Evolutionary conservation across 1,284 basidiomycete genomes (phyloP).

Genomic region (Cryptococcus sp.): DNA sequence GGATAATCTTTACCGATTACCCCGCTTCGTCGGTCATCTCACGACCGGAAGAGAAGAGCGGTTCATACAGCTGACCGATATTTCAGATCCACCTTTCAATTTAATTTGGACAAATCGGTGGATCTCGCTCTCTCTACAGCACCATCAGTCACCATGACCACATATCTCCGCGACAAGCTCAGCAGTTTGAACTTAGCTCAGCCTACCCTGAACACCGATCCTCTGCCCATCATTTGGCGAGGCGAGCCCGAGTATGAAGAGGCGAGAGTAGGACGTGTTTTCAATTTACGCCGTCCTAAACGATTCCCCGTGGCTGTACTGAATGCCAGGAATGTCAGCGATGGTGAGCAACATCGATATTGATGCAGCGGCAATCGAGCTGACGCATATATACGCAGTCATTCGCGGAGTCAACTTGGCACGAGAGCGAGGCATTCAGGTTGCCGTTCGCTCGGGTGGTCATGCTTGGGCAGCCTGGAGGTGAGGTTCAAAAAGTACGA

Average conservation of each 20-base stretch:
- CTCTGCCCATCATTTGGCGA: background rate
- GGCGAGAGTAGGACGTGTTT: background rate
- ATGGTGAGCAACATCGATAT: background rate
- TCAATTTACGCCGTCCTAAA: background rate
- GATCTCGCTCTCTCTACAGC: no score
- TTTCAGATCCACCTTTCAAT: no score
- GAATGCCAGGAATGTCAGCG: background rate
- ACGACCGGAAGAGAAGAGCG: no score
- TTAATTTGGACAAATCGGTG: no score
- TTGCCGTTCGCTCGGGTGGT: background rate
- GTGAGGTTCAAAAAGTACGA: background rate
- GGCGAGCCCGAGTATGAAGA: background rate
- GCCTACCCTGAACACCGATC: background rate
- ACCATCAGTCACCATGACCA: no score
- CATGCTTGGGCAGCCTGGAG: background rate
- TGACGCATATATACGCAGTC: background rate
- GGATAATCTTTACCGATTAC: no score
- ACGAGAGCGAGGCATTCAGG: background rate
- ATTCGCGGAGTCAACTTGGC: background rate
- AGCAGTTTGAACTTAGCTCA: background rate
- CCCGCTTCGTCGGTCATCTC: no score
- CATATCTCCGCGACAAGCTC: no score
- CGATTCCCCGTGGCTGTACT: background rate
- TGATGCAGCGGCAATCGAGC: background rate
- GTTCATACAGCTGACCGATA: no score